Evolutionary conservation across 2,329 filamentous ascomycete genomes (phyloP).

Genomic region (Hypomyces rosellus): DNA sequence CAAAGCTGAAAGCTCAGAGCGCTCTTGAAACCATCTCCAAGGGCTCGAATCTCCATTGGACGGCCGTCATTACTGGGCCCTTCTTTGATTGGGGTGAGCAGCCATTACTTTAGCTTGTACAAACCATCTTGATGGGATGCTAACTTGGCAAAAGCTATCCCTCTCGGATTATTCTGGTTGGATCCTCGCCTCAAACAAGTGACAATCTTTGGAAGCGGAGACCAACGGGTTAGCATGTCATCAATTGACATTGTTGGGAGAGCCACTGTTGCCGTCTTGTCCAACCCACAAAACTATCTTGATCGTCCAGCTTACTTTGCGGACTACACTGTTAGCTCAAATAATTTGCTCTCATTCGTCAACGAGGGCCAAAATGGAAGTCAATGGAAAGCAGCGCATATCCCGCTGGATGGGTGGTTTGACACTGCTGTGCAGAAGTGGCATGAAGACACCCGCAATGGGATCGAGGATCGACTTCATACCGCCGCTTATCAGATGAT

Average conservation of each 20-base stretch:
- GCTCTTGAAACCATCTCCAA: conserved; percentile 12
- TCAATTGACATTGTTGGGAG: not conserved
- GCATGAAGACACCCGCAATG: conserved; percentile 6
- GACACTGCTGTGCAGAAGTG: conserved; percentile 1
- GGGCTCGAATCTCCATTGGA: conserved; percentile 13
- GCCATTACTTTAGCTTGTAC: too few relatives aligned
- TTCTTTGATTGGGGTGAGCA: conserved; percentile 17
- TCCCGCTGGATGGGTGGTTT: not conserved
- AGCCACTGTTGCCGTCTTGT: conserved; percentile 1
- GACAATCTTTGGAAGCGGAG: conserved; percentile 6
- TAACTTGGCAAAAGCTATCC: conserved; percentile 1
- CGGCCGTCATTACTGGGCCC: conserved; percentile 14
- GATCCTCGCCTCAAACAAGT: conserved; percentile 9
- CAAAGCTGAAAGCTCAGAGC: conserved; percentile 15
- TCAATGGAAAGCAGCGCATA: conserved; percentile 1
- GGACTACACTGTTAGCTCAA: conserved; percentile 4
- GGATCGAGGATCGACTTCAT: conserved; percentile 8
- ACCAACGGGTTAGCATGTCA: conserved; percentile 3
- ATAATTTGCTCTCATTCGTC: not conserved
- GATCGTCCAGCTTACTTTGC: conserved; percentile 5
- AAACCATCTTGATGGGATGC: too few relatives aligned
- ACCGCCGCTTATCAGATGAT: conserved; percentile 11
- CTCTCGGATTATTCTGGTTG: conserved; percentile 16
- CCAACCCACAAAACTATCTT: conserved; percentile 1
- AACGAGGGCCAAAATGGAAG: not conserved